A percentile compares a stretch with the other conserved stretches of the same genome.
These are phyloP conservation scores for Thelonectria discophora DNA, from an alignment of 2,329 filamentous ascomycete genomes.

Conservation along the genomic window DNA sequence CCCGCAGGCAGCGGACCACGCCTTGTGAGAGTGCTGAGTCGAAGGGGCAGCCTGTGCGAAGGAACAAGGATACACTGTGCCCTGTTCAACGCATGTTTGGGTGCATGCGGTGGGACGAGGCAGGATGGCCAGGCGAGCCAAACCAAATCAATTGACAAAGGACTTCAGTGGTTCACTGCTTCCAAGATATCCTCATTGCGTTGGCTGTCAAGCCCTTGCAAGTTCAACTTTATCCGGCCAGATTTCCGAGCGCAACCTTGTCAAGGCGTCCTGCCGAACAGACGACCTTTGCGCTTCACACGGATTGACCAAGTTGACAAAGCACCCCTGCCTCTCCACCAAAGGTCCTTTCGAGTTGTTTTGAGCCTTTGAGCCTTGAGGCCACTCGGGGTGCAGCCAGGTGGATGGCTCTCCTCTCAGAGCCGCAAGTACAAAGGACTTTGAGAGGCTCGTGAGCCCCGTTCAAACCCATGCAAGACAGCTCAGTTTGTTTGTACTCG, in stretches of 20 bases:
- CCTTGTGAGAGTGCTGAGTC: not conserved
- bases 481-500: too few relatives aligned
- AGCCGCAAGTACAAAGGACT: too few relatives aligned
- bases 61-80: not conserved
- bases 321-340: not conserved
- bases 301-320: not conserved
- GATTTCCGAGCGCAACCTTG: not conserved
- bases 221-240: not conserved
- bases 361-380: too few relatives aligned
- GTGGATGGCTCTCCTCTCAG: too few relatives aligned
- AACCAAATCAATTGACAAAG: not conserved
- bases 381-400: too few relatives aligned
- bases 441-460: too few relatives aligned
- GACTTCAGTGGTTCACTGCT: not conserved
- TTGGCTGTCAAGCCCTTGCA: not conserved
- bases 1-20: not conserved
- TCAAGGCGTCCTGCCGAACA: too few relatives aligned
- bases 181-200: not conserved
- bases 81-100: not conserved
- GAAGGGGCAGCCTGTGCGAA: not conserved
- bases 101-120: too few relatives aligned
- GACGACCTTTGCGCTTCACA: too few relatives aligned
- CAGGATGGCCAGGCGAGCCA: not conserved
- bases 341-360: too few relatives aligned
- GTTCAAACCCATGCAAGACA: too few relatives aligned